phyloP scores from a whole-genome alignment of 2,329 filamentous ascomycete species.

The Beauveria sp. region DNA sequence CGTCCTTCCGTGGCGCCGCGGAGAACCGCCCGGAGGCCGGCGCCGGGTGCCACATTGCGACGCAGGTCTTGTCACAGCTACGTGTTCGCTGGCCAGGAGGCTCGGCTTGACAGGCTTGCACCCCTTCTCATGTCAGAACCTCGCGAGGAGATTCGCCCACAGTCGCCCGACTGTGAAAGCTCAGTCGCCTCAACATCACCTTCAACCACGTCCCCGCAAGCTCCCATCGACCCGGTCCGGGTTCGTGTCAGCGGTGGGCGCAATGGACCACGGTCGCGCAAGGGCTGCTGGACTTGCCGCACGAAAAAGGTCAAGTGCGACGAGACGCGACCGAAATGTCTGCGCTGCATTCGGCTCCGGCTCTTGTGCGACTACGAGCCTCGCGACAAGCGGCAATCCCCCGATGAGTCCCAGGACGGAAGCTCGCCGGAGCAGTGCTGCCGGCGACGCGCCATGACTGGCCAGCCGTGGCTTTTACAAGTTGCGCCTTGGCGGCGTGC shows the following conservation, averaged over 20 bases:
- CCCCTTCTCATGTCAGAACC: neutral
- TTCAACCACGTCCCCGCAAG: neutral
- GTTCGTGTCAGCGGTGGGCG: constrained; percentile 3
- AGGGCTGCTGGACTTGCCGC: constrained; percentile 23
- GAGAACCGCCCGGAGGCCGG: neutral
- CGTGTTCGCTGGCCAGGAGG: neutral
- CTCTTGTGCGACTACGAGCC: constrained; percentile 24
- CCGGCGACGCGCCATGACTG: neutral
- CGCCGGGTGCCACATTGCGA: neutral
- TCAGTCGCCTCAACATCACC: neutral
- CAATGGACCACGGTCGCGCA: constrained; percentile 15
- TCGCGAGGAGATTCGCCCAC: neutral
- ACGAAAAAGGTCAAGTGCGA: constrained; percentile 27
- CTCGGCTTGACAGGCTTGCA: neutral
- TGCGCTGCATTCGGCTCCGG: constrained; percentile 21
- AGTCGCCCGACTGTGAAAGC: neutral
- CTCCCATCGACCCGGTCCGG: neutral
- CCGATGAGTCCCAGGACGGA: neutral
- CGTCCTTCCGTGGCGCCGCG: neutral
- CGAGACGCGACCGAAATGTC: constrained; percentile 21
- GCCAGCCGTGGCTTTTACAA: constrained; percentile 2
- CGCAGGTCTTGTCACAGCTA: neutral
- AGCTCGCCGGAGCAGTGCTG: neutral
- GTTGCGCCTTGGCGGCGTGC: neutral
- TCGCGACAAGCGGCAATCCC: constrained; percentile 2